phyloP scores from a whole-genome alignment of 2,329 filamentous ascomycete species.

The Peltaster fructicola region DNA sequence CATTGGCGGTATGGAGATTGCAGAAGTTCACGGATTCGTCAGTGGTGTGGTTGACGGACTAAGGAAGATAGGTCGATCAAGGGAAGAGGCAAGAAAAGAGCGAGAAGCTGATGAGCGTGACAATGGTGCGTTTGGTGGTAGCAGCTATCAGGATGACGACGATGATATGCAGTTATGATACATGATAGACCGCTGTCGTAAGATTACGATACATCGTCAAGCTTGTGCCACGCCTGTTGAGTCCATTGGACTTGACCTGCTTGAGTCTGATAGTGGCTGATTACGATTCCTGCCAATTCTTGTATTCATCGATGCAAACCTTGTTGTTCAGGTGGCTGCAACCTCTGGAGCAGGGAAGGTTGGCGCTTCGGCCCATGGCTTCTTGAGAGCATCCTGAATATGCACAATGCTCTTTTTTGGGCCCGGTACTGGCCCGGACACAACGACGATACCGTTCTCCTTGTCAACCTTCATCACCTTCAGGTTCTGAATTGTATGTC shows the following conservation, averaged over 20 bases:
- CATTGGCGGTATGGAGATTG: slow-evolving; percentile 83
- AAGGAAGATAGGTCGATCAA: slow-evolving; percentile 62
- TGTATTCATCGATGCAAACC: too few relatives aligned
- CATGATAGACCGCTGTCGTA: too few relatives aligned
- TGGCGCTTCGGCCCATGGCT: slow-evolving; percentile 45
- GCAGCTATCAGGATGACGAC: slow-evolving; percentile 36
- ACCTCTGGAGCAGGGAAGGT: slow-evolving; percentile 2
- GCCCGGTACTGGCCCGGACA: slow-evolving; percentile 74
- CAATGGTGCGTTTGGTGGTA: slow-evolving; percentile 30
- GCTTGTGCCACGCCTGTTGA: too few relatives aligned
- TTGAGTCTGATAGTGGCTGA: too few relatives aligned
- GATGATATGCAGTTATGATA: slow-evolving; percentile 37
- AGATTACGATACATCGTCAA: too few relatives aligned
- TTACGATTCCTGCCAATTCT: too few relatives aligned
- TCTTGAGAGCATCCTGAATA: slow-evolving; percentile 83
- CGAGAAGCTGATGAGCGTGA: slow-evolving; percentile 52
- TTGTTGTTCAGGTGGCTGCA: not conserved
- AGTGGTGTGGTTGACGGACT: slow-evolving; percentile 74
- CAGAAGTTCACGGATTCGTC: slow-evolving; percentile 71
- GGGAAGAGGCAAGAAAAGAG: slow-evolving; percentile 60
- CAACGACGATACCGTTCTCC: slow-evolving; percentile 70
- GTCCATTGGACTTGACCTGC: too few relatives aligned
- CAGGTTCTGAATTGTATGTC: slow-evolving; percentile 79
- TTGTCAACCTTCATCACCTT: slow-evolving; percentile 76
- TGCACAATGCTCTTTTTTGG: slow-evolving; percentile 74